Base-by-base conservation (phyloP, 2,329 filamentous ascomycete species). In the Neonectria ditissima region DNA sequence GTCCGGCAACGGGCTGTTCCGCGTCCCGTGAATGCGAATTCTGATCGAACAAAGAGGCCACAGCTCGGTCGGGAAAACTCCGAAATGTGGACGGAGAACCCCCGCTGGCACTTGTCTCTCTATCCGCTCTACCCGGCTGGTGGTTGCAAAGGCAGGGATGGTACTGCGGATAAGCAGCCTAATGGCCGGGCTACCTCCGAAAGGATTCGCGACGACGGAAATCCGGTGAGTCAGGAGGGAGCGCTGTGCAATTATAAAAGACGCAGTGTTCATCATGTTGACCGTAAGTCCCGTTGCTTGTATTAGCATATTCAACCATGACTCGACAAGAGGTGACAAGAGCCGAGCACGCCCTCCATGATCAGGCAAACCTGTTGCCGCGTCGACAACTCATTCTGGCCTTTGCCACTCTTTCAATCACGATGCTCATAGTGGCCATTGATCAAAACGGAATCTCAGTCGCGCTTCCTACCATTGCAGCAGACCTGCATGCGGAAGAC, bases 351-450 rank as follows among this genome's bases (percentile, higher is more conserved):
- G 78, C 78, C 13, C 76, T 85, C 43, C 81, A 84, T 71, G 84
- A 87, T 69, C 86, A 89, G 72, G 87, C 82, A 9, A 86, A 89
- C 62, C 80, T 88, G 18, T 79, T 89, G 2, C 85, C 86, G 0
- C 81, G 80, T 41, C 78, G 76, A 10, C 79, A 87, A 66, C 76
- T 86, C 4, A 57, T 86, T 11, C 68, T 81, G 44, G 85, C 88
- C 47, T 87, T 89, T 62, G 74, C 75, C 6, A 81, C 82, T 3
- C 77, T 89, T 11, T 80, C 86, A 1, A 76, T 84, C 14, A 83
- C 84, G 0, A 76, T 89, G 7, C 75, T 88, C 16, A 83, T 89
- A 32, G 82, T 80, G 13, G 87, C 84, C 63, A 82, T 86, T 55
- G 86, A 89, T 70, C 85, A 88, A 66, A 87, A 87, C 74, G 82